Conservation (phyloP, 192 early-diverging fungal genomes). For the Coemansia sp. region DNA sequence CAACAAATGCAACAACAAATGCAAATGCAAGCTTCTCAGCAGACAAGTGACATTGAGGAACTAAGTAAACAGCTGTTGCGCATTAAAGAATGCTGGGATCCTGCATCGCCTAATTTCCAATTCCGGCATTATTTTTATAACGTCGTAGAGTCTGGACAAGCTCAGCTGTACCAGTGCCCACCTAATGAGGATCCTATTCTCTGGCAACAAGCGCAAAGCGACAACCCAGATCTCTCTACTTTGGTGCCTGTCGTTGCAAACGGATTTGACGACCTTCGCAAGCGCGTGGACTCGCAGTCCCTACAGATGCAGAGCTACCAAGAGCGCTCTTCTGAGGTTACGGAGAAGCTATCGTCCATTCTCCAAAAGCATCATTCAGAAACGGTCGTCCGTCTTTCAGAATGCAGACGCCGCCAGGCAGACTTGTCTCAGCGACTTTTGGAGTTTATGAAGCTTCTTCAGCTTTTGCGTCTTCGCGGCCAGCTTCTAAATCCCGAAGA, state of each 20-base stretch:
- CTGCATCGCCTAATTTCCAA: constrained; percentile 71
- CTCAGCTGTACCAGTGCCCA: constrained; percentile 72
- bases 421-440: constrained; percentile 76
- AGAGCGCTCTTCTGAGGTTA: constrained; percentile 71
- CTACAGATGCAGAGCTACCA: constrained; percentile 66
- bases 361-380: constrained; percentile 71
- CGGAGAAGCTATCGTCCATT: constrained; percentile 59
- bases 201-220: constrained; percentile 80
- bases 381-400: constrained; percentile 71
- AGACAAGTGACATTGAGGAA: constrained; percentile 31
- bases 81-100: constrained; percentile 78
- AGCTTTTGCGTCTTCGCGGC: constrained; percentile 81
- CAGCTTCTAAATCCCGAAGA: constrained; percentile 83
- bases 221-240: constrained; percentile 87
- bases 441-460: constrained; percentile 84
- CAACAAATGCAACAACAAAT: constrained; percentile 46
- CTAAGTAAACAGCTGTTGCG: constrained; percentile 65
- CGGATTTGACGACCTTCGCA: constrained; percentile 89
- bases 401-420: constrained; percentile 76
- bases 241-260: constrained; percentile 90
- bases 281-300: constrained; percentile 79
- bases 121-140: constrained; percentile 98
- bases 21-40: constrained; percentile 11
- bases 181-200: constrained; percentile 66
- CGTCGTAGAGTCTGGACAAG: constrained; percentile 84